Evolutionary conservation across 2,329 filamentous ascomycete species (phyloP).

Genomic region (Hysterium pulicare): DNA sequence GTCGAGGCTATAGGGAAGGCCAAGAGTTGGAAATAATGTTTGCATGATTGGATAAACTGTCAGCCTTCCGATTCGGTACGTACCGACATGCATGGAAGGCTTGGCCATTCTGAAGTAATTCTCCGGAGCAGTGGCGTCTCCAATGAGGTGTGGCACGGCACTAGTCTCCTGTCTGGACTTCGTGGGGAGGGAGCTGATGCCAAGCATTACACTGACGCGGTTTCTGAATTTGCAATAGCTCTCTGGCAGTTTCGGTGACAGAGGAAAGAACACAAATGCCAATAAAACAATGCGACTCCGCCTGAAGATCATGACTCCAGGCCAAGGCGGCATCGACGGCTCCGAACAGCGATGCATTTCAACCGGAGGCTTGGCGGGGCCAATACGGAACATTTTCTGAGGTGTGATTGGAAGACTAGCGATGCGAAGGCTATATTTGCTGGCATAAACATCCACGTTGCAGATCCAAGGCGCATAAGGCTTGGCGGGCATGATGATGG

Average conservation of each 20-base stretch:
- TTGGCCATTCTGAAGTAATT: too few species aligned
- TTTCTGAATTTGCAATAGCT: conserved; percentile 17
- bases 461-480: not conserved
- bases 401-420: not conserved
- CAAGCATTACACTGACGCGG: conserved; percentile 19
- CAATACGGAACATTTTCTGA: not conserved
- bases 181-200: conserved; percentile 18
- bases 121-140: too few species aligned
- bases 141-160: conserved; percentile 9
- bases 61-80: conserved; percentile 10
- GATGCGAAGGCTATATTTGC: not conserved
- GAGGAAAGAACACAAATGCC: conserved; percentile 24
- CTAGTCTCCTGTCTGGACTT: too few species aligned
- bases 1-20: conserved; percentile 26
- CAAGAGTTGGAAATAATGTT: conserved; percentile 15
- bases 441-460: not conserved
- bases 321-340: not conserved
- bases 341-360: not conserved
- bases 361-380: not conserved
- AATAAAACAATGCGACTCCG: too few species aligned
- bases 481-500: not conserved
- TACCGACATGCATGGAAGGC: conserved; percentile 3
- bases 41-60: conserved; percentile 14
- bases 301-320: too few species aligned
- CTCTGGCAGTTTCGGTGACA: conserved; percentile 32